phyloP scores from a whole-genome alignment of 306 rosid genomes.

The Vigna angularis region DNA sequence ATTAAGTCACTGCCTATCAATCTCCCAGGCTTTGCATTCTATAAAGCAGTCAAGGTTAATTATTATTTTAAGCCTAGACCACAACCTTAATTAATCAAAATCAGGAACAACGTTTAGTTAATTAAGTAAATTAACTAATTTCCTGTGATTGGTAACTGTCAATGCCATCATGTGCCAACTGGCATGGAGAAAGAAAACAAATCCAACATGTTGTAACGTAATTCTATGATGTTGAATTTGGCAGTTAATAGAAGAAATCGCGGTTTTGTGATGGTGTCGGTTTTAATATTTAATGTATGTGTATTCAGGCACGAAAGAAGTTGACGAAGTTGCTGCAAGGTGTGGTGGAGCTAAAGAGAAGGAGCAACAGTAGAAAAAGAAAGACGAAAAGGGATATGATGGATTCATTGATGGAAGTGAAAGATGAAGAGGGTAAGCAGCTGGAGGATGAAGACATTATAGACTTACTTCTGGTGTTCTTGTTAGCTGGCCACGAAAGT shows the following conservation, averaged over 20 bases:
- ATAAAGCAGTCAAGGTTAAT: conserved; percentile 71
- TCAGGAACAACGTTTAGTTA: too few species aligned
- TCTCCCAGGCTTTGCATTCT: conserved; percentile 73
- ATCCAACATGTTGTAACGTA: not conserved
- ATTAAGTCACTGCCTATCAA: conserved; percentile 67
- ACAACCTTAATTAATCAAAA: not conserved
- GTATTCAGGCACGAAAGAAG: conserved; percentile 69
- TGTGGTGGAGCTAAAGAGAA: conserved; percentile 53
- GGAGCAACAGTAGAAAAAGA: conserved; percentile 23
- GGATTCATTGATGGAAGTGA: conserved; percentile 67
- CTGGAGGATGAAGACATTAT: conserved; percentile 71
- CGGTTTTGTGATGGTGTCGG: not conserved
- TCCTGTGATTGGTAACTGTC: not conserved
- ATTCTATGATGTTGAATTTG: not conserved
- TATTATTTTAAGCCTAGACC: not conserved
- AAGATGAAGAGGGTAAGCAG: conserved; percentile 66
- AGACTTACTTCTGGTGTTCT: conserved; percentile 71
- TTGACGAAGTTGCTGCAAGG: conserved; percentile 58
- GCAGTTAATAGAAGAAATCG: not conserved
- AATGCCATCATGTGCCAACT: too few species aligned
- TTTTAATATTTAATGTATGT: conserved; percentile 11
- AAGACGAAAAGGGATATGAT: conserved; percentile 56
- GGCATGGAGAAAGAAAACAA: too few species aligned
- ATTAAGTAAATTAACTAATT: too few species aligned
- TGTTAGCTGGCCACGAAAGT: conserved; percentile 89